These are phyloP conservation scores for Hypholoma fasciculare DNA, from an alignment of 768 basidiomycete species.

Conservation along the genomic window DNA sequence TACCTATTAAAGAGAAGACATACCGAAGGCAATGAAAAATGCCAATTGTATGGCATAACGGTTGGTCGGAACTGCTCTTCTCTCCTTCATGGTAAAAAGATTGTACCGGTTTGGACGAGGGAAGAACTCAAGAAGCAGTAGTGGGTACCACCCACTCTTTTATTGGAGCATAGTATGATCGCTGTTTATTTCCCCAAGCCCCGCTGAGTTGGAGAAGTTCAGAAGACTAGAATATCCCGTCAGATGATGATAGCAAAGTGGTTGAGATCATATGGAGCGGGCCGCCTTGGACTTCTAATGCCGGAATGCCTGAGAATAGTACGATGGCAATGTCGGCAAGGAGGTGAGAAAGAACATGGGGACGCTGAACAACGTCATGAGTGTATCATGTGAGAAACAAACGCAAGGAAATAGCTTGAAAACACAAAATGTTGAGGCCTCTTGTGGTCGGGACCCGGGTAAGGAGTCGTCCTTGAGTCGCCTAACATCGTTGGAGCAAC, in stretches of 20 bases:
- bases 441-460: too few relatives aligned
- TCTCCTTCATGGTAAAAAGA: slow-evolving; percentile 22
- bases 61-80: slow-evolving; percentile 57
- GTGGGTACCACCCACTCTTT: neutral
- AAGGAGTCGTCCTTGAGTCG: too few relatives aligned
- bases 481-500: too few relatives aligned
- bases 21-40: slow-evolving; percentile 74
- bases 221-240: neutral
- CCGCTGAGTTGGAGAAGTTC: neutral
- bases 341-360: too few relatives aligned
- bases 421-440: too few relatives aligned
- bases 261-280: neutral
- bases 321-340: neutral
- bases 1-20: neutral
- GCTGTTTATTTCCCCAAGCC: neutral
- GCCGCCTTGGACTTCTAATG: neutral
- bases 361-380: too few relatives aligned
- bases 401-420: too few relatives aligned
- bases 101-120: slow-evolving; percentile 4
- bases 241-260: slow-evolving; percentile 1
- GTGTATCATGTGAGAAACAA: too few relatives aligned
- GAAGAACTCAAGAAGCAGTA: slow-evolving; percentile 8
- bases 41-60: slow-evolving; percentile 63
- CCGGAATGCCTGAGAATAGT: neutral
- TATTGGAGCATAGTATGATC: slow-evolving; percentile 1